phyloP scores from a whole-genome alignment of 2,329 filamentous ascomycete species.

The Aspergillus novofumigatus region DNA sequence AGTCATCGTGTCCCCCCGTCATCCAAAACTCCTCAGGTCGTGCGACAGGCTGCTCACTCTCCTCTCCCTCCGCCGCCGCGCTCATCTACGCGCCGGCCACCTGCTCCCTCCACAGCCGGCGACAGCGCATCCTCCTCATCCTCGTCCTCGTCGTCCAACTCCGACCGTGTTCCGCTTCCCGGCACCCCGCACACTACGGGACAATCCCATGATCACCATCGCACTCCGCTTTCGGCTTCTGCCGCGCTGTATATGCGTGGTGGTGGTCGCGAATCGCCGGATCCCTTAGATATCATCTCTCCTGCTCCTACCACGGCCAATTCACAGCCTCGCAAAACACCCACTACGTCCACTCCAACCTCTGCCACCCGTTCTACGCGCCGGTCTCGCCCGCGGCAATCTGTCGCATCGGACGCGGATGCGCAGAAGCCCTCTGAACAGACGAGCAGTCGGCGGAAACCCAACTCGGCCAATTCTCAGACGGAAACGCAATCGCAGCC shows the following conservation, averaged over 20 bases:
- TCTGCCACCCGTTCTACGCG: neutral
- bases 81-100: slow-evolving; percentile 15
- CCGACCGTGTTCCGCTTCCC: neutral
- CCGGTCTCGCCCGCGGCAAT: slow-evolving; percentile 8
- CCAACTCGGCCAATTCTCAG: neutral
- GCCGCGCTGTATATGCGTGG: slow-evolving; percentile 18
- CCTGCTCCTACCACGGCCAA: slow-evolving; percentile 8
- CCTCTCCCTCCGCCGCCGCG: slow-evolving; percentile 12
- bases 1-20: neutral
- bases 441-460: slow-evolving; percentile 6
- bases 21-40: neutral
- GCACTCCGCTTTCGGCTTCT: slow-evolving; percentile 10
- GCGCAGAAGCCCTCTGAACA: neutral
- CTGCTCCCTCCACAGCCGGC: slow-evolving; percentile 3
- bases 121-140: slow-evolving; percentile 6
- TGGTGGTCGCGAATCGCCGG: slow-evolving; percentile 23
- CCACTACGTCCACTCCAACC: slow-evolving; percentile 6
- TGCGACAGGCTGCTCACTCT: neutral
- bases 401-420: slow-evolving; percentile 3
- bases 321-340: slow-evolving; percentile 2
- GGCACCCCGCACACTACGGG: slow-evolving; percentile 14
- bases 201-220: slow-evolving; percentile 15
- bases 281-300: slow-evolving; percentile 24
- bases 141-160: slow-evolving; percentile 5
- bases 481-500: slow-evolving; percentile 2